phyloP scores from a whole-genome alignment of 202 grass and related monocot species.

The Saccharum hybrid region DNA sequence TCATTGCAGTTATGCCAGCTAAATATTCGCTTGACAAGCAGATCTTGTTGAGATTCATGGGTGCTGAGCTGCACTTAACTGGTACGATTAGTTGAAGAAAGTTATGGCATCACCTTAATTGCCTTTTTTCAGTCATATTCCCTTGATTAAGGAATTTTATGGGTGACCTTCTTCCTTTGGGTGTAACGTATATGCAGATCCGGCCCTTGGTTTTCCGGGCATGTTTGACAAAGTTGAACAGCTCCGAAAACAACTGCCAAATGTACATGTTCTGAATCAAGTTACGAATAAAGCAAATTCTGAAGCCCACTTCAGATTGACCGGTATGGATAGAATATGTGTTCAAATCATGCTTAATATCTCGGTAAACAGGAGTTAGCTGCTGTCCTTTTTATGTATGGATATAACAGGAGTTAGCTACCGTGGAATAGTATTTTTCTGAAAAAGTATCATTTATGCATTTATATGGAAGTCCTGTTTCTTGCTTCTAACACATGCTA shows the following conservation, averaged over 20 bases:
- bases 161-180: background rate
- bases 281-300: constrained; percentile 64
- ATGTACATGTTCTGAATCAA: constrained; percentile 81
- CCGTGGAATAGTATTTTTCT: background rate
- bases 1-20: too few species aligned
- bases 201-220: constrained; percentile 59
- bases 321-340: constrained; percentile 54
- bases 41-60: too few species aligned
- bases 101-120: background rate
- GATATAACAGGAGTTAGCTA: background rate
- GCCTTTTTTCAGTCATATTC: background rate
- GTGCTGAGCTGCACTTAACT: constrained; percentile 47
- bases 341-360: constrained; percentile 6
- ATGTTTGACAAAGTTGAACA: constrained; percentile 55
- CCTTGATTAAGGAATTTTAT: constrained; percentile 3
- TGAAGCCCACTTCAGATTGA: constrained; percentile 70
- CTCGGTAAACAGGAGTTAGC: background rate
- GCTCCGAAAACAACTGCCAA: constrained; percentile 70
- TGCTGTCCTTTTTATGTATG: background rate
- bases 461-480: background rate
- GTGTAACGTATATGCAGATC: constrained; percentile 52
- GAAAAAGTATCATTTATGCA: background rate
- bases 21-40: too few species aligned
- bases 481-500: background rate
- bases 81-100: constrained; percentile 44